Percentiles rank a stretch among this genome's conserved stretches.
phyloP scores from a whole-genome alignment of 2,329 filamentous ascomycete species.

The Scytalidium sp. region DNA sequence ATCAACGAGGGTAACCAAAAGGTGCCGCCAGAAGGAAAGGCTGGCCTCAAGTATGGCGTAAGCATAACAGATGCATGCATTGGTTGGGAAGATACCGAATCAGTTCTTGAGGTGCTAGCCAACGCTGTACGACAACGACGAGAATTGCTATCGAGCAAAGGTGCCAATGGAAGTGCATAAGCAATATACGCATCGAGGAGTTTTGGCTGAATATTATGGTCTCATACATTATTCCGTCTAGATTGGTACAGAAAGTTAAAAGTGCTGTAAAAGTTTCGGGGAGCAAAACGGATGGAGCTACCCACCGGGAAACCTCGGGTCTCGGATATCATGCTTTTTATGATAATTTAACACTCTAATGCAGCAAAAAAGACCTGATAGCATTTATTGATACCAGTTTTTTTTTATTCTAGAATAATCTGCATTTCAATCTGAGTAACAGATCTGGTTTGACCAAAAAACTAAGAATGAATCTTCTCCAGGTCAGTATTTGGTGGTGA shows the following conservation, averaged over 20 bases:
- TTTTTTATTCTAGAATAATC: too few relatives aligned
- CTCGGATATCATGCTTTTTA: not conserved
- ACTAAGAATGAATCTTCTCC: too few relatives aligned
- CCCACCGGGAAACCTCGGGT: not conserved
- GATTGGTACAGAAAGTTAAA: not conserved
- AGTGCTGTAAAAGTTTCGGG: not conserved
- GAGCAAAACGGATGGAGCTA: not conserved
- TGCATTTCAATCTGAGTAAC: too few relatives aligned
- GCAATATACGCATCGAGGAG: not conserved
- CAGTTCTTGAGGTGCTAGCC: slow-evolving; percentile 74
- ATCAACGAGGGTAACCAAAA: slow-evolving; percentile 94
- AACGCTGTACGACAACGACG: slow-evolving; percentile 75
- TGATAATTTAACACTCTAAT: not conserved
- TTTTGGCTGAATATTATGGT: not conserved
- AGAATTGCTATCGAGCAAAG: slow-evolving; percentile 31
- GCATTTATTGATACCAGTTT: too few relatives aligned
- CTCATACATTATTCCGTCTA: not conserved
- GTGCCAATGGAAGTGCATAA: slow-evolving; percentile 10
- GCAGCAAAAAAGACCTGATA: too few relatives aligned
- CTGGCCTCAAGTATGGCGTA: slow-evolving; percentile 85
- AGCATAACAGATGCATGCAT: slow-evolving; percentile 98
- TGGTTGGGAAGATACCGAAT: slow-evolving; percentile 84
- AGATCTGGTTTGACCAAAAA: too few relatives aligned
- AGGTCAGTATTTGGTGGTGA: not conserved
- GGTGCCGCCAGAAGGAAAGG: slow-evolving; percentile 81